These are phyloP conservation scores for Coccomyxa sp. DNA, from an alignment of 139 green algal species.

Conservation along the genomic window DNA sequence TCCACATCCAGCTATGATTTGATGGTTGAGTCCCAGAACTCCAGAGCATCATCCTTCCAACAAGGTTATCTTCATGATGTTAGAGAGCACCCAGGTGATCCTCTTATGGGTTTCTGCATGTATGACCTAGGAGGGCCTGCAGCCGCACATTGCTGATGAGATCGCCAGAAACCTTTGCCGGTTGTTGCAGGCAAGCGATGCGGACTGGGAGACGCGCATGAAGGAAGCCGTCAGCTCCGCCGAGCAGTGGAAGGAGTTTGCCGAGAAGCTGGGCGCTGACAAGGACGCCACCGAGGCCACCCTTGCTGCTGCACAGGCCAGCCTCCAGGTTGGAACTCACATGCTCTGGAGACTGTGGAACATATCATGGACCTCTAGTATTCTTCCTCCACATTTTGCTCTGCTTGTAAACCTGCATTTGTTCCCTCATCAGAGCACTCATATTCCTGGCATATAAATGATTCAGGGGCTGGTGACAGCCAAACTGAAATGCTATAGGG, in stretches of 20 bases:
- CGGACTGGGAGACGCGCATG: slow-evolving; percentile 17
- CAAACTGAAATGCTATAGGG: not conserved
- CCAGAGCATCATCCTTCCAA: too few species aligned
- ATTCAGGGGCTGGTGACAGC: not conserved
- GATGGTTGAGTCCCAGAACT: too few species aligned
- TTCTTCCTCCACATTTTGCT: too few species aligned
- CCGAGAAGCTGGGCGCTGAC: slow-evolving; percentile 21
- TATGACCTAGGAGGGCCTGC: too few species aligned
- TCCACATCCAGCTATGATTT: too few species aligned
- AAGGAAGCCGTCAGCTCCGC: slow-evolving; percentile 36
- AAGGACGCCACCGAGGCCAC: slow-evolving; percentile 19
- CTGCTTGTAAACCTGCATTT: too few species aligned
- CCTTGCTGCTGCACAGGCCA: slow-evolving; percentile 18
- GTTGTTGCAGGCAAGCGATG: not conserved
- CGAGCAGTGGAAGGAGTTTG: slow-evolving; percentile 45
- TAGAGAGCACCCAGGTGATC: too few species aligned
- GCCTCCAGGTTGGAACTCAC: slow-evolving; percentile 2
- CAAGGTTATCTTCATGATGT: too few species aligned
- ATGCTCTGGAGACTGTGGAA: not conserved
- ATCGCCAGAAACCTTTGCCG: too few species aligned
- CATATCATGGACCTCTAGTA: not conserved
- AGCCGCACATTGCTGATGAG: too few species aligned
- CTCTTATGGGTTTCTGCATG: too few species aligned
- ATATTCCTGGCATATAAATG: not conserved
- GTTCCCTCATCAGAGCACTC: too few species aligned